Evolutionary conservation across 371 early-diverging fungal genomes (phyloP), one percentile per base, ranked within the genome.

Genomic region (Mucor mucedo): DNA sequence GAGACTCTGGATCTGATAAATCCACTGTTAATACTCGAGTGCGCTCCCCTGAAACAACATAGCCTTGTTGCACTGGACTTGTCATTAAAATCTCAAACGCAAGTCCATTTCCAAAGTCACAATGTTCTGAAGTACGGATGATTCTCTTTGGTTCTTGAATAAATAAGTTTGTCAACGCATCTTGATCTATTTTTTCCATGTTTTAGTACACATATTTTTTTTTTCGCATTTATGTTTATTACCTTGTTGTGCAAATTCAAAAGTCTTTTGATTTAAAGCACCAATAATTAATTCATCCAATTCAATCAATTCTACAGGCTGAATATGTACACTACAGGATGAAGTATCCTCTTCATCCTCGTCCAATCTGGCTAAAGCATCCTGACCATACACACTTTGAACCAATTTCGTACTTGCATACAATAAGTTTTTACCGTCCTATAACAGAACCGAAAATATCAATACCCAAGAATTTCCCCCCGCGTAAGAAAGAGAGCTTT

Each of bases 11-110:
- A 16, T 75, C 72, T 53, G 84, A 70, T 11, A 83, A 64, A 57
- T 78, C 78, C 1, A 78, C 66, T 10, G 59, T 65, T 7, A 76
- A 63, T 0, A 81, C 39, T 45, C 68, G 69, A 0, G 81, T 81
- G 14, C 63, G 60, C 14, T 74, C 77, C 13, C 69, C 58, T 2
- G 77, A 65, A 16, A 62, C 13, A 33, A 89, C 73, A 54, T 79
- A 76, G 0, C 92, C 91, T 68, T 91, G 92, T 38, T 87, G 74
- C 0, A 91, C 89, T 2, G 92, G 89, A 59, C 77, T 82, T 49
- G 83, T 79, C 85, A 85, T 87, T 45, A 91, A 68, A 2, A 87
- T 82, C 33, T 65, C 58, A 57, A 61, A 77, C 21, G 61, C 33
- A 10, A 70, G 47, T 5, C 55, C 62, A 40, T 63, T 16, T 4